phyloP scores from a whole-genome alignment of 1,284 basidiomycete genomes.

The Cryptococcus sp. region DNA sequence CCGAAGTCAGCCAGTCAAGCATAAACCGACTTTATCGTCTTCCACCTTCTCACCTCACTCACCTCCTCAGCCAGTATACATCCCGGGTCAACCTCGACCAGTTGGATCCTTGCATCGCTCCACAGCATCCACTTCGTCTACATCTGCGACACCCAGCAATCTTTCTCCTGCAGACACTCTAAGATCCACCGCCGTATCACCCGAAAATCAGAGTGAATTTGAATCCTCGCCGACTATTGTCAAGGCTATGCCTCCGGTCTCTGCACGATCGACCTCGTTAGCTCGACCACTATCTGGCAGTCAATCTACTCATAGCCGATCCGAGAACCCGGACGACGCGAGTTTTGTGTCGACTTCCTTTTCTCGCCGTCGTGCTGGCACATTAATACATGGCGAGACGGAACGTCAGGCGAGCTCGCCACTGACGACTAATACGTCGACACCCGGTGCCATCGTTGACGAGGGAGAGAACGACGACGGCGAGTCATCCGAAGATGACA shows the following conservation, averaged over 20 bases:
- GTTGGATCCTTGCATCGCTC: conserved; percentile 35
- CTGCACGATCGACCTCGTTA: conserved; percentile 14
- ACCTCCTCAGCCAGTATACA: conserved; percentile 30
- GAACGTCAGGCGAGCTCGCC: conserved; percentile 6
- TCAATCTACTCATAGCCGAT: conserved; percentile 5
- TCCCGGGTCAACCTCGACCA: conserved; percentile 47
- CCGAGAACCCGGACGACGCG: background rate
- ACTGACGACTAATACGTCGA: conserved; percentile 1
- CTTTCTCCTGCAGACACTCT: conserved; percentile 12
- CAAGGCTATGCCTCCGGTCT: conserved; percentile 5
- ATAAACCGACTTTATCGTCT: conserved; percentile 31
- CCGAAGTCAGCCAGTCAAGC: conserved; percentile 34
- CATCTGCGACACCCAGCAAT: conserved; percentile 27
- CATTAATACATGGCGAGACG: conserved; percentile 7
- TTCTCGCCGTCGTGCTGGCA: conserved; percentile 18
- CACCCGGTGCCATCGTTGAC: conserved; percentile 21
- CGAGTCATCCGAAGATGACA: background rate
- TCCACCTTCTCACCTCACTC: conserved; percentile 14
- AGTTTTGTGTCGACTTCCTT: background rate
- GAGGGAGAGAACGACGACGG: conserved; percentile 11
- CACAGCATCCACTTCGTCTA: conserved; percentile 30
- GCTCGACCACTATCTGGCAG: conserved; percentile 23
- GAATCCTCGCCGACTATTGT: conserved; percentile 6
- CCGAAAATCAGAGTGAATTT: conserved; percentile 1
- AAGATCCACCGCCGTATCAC: conserved; percentile 5